These are phyloP conservation scores for Phytophthora constricta DNA, from an alignment of 352 stramenopile species.

Conservation along the genomic window DNA sequence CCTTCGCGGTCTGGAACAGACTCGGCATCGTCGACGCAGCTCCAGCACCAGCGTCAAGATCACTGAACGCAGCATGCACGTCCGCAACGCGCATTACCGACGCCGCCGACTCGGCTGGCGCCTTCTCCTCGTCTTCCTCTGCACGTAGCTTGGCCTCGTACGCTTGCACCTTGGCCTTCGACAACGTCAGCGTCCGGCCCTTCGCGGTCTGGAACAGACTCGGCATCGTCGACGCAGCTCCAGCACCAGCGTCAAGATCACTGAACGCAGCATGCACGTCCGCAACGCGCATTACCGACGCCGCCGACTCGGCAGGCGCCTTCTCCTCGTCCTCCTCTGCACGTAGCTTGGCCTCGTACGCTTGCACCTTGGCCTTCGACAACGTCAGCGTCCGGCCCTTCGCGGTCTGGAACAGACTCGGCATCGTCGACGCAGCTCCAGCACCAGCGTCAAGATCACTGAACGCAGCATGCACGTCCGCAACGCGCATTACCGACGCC, in stretches of 20 bases:
- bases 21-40: not conserved
- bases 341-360: not conserved
- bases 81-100: not conserved
- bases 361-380: not conserved
- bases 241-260: not conserved
- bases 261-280: not conserved
- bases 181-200: not conserved
- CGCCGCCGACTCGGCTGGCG: not conserved
- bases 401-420: not conserved
- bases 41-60: not conserved
- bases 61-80: not conserved
- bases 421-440: not conserved
- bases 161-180: not conserved
- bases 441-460: not conserved
- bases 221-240: not conserved
- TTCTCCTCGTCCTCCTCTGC: not conserved
- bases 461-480: not conserved
- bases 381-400: not conserved
- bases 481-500: not conserved
- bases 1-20: not conserved
- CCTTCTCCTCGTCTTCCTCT: not conserved
- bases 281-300: not conserved
- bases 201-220: not conserved
- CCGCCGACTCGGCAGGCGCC: not conserved
- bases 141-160: not conserved